Percentiles rank a stretch among this genome's conserved stretches.
phyloP scores from a whole-genome alignment of 495 filamentous ascomycete species.

The Margaritispora aquatica region DNA sequence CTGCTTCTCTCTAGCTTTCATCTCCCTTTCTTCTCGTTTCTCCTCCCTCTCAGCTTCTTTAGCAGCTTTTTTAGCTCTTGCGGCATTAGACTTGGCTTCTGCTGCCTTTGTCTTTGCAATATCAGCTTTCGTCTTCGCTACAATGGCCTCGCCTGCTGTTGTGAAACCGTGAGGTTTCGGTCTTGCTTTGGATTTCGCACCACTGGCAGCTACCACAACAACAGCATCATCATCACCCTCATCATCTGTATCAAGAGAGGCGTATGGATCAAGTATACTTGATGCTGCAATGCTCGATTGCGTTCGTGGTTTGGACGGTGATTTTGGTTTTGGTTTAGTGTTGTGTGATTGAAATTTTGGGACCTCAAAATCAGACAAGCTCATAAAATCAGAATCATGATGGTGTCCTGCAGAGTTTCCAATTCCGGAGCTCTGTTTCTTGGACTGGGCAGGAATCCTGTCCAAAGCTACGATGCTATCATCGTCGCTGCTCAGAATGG shows the following conservation, averaged over 20 bases:
- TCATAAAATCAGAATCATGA: not conserved
- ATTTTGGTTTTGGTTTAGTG: not conserved
- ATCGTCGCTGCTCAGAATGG: not conserved
- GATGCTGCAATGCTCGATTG: conserved; percentile 6
- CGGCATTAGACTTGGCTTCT: conserved; percentile 28
- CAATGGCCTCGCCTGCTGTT: not conserved
- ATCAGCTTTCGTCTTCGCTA: conserved; percentile 32
- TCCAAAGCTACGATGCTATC: not conserved
- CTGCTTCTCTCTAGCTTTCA: conserved; percentile 56
- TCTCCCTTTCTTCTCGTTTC: conserved; percentile 39
- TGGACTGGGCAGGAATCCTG: not conserved
- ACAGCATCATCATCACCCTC: too few relatives aligned
- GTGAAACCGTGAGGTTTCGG: not conserved
- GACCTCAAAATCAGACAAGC: conserved; percentile 16
- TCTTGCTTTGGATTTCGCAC: not conserved
- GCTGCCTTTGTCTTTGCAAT: conserved; percentile 30
- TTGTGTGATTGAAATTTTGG: conserved; percentile 8
- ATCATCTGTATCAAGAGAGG: not conserved
- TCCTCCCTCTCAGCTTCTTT: conserved; percentile 52
- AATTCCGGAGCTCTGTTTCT: not conserved
- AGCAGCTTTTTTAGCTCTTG: conserved; percentile 16
- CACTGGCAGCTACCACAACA: not conserved
- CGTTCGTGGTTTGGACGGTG: conserved; percentile 2
- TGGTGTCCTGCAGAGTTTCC: not conserved
- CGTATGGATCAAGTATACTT: not conserved